Percentiles rank a stretch among this genome's conserved stretches.
phyloP scores from a whole-genome alignment of 257 asterid species.

The Nicotiana sylvestris region DNA sequence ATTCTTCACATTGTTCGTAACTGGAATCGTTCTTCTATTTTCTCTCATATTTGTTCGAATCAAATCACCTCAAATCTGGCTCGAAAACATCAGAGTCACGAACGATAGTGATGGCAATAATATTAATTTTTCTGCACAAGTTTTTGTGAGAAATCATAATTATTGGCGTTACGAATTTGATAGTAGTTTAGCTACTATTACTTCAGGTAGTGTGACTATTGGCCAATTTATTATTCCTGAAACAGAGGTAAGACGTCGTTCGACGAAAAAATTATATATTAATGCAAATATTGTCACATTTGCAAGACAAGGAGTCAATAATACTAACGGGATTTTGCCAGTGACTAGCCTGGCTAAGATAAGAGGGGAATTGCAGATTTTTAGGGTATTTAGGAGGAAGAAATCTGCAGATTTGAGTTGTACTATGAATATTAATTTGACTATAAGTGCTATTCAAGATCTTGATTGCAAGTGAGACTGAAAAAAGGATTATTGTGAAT shows the following conservation, averaged over 20 bases:
- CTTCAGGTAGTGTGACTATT: not conserved
- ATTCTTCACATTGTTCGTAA: constrained; percentile 20
- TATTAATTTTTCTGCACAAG: not conserved
- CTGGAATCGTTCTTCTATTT: constrained; percentile 23
- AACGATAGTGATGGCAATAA: not conserved
- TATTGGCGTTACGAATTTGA: not conserved
- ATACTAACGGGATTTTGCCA: constrained; percentile 16
- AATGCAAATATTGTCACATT: not conserved
- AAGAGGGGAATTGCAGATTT: constrained; percentile 41
- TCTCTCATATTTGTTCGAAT: constrained; percentile 23
- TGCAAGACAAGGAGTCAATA: not conserved
- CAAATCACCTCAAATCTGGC: constrained; percentile 21
- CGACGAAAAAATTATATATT: not conserved
- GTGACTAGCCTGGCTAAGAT: constrained; percentile 25
- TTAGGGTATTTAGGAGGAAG: constrained; percentile 36
- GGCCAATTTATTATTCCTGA: not conserved
- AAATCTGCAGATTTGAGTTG: constrained; percentile 40
- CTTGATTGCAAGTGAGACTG: constrained; percentile 35
- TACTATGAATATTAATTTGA: constrained; percentile 29
- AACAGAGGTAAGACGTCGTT: not conserved
- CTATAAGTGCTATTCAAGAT: constrained; percentile 27
- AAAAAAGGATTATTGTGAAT: too few species aligned
- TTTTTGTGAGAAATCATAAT: not conserved
- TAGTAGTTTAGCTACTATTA: not conserved
- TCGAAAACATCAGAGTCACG: constrained; percentile 21